Conservation (phyloP, 2,329 filamentous ascomycete species). For the Claviceps lovelessii region DNA sequence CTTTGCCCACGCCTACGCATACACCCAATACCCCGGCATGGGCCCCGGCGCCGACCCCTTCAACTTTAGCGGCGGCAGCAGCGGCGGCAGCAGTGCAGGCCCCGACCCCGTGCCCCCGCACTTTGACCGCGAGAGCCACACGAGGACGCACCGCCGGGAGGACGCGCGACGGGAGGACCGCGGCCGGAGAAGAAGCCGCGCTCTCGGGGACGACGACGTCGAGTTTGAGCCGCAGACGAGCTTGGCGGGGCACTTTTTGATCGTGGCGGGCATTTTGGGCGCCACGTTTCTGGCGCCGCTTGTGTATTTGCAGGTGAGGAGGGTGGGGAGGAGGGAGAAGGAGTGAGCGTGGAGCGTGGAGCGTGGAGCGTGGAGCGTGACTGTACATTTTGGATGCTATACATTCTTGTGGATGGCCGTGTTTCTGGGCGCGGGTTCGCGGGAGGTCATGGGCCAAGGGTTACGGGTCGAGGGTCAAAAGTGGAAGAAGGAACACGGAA, state of each 20-base stretch:
- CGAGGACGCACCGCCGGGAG: constrained; percentile 55
- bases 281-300: constrained; percentile 33
- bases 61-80: constrained; percentile 23
- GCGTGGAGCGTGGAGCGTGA: background rate
- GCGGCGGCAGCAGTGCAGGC: constrained; percentile 23
- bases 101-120: constrained; percentile 43
- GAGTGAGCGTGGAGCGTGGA: constrained; percentile 4
- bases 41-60: constrained; percentile 41
- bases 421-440: too few relatives aligned
- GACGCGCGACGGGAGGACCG: constrained; percentile 29
- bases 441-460: too few relatives aligned
- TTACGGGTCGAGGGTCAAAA: too few relatives aligned
- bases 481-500: too few relatives aligned
- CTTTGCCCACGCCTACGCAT: background rate
- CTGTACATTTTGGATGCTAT: too few relatives aligned
- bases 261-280: constrained; percentile 32
- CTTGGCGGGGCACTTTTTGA: constrained; percentile 32
- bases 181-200: constrained; percentile 18
- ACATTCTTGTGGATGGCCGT: too few relatives aligned
- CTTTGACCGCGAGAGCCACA: constrained; percentile 63
- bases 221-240: constrained; percentile 28
- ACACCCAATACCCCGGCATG: constrained; percentile 30
- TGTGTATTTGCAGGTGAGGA: constrained; percentile 23
- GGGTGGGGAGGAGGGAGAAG: constrained; percentile 17
- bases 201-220: constrained; percentile 23